Base-by-base conservation (phyloP, 2,329 filamentous ascomycete species). In the Aureobasidium uvarum region DNA sequence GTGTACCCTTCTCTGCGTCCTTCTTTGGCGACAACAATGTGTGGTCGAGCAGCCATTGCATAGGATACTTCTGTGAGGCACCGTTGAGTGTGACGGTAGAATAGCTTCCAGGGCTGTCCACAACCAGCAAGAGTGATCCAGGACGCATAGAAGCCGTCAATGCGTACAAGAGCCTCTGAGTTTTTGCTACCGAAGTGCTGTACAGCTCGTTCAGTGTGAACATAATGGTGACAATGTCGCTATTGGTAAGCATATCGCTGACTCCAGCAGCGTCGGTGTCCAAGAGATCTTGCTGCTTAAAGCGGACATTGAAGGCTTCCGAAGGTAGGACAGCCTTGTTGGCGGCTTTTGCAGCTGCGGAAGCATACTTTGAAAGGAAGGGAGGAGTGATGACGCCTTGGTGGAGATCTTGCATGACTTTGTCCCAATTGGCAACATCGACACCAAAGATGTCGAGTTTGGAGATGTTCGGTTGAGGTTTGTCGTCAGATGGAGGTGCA, bases 201-300 rank as follows among this genome's bases (percentile, higher is more conserved):
- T 97, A 98, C 0, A 99, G 86, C 78, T 99, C 95, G 76, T 98
- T 98, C 54, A 98, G 84, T 0, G 94, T 97, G 81, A 98, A 99
- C 78, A 98, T 86, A 14, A 98, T 79, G 0, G 93, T 96, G 16
- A 96, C 81, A 0, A 97, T 69, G 38, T 76, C 69, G 1, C 75
- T 72, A 8, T 69, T 68, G 16, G 71, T 39, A 6, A 78, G 70
- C 7, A 77, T 43, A 0, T 69, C 65, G 6, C 69, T 62, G 0
- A 85, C 68, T 2, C 76, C 72, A 1, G 73, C 67, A 3, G 78
- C 72, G 0, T 77, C 70, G 11, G 79, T 71, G 2, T 73, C 71
- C 1, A 88, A 77, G 3, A 86, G 73, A 71, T 88, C 84, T 33
- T 78, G 71, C 63, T 84, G 81, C 18, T 76, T 73, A 68, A 86